phyloP scores from a whole-genome alignment of 2,329 filamentous ascomycete genomes.

The Pestalotiopsis sp. region DNA sequence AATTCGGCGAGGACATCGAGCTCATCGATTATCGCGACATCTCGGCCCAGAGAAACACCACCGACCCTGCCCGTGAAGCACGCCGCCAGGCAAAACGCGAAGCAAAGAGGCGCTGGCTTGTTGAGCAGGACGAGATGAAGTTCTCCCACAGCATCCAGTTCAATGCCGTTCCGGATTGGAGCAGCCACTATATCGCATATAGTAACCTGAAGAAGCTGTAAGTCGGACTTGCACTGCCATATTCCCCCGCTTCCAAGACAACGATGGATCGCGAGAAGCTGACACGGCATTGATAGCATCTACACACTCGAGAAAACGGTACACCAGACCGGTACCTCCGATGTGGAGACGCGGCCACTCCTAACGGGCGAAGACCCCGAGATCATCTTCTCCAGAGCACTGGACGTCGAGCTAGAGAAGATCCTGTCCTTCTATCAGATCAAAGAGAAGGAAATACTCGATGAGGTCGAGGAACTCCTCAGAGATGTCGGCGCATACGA shows the following conservation, averaged over 20 bases:
- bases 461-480: conserved; percentile 78
- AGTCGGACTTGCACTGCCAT: conserved; percentile 36
- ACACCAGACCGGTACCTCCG: conserved; percentile 64
- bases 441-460: conserved; percentile 86
- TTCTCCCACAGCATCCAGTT: conserved; percentile 99
- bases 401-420: conserved; percentile 92
- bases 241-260: background rate
- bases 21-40: conserved; percentile 42
- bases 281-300: conserved; percentile 61
- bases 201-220: conserved; percentile 98
- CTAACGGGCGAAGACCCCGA: conserved; percentile 77
- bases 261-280: conserved; percentile 5
- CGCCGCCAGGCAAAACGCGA: conserved; percentile 49
- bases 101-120: conserved; percentile 71
- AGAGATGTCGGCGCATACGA: conserved; percentile 73
- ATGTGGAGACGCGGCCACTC: conserved; percentile 84
- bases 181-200: conserved; percentile 95
- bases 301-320: conserved; percentile 90
- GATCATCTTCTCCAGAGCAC: conserved; percentile 75
- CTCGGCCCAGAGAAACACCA: conserved; percentile 29
- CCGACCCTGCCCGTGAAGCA: conserved; percentile 32
- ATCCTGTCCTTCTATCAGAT: conserved; percentile 87
- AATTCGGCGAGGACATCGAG: conserved; percentile 24
- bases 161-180: conserved; percentile 99
- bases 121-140: conserved; percentile 90